Evolutionary conservation across 345 rosid species (phyloP).

Genomic region (Aquilaria malaccensis): DNA sequence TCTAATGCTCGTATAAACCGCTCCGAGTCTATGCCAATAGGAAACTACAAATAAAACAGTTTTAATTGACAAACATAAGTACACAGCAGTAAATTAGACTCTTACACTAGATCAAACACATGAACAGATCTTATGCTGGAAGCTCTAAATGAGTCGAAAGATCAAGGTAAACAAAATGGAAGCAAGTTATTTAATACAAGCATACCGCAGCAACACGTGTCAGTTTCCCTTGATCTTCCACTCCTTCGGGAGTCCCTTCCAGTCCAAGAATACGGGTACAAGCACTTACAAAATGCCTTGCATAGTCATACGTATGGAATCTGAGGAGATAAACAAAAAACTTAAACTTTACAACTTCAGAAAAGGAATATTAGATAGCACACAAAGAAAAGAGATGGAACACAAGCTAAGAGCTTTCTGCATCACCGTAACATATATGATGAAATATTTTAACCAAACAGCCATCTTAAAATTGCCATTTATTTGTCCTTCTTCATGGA

Average conservation of each 20-base stretch:
- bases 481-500: too few relatives aligned
- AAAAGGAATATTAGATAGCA: too few relatives aligned
- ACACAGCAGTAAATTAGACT: background rate
- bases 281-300: conserved; percentile 98
- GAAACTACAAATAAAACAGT: conserved; percentile 56
- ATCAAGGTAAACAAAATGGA: conserved; percentile 14
- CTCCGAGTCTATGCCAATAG: conserved; percentile 95
- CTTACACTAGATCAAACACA: conserved; percentile 1
- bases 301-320: conserved; percentile 97
- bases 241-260: conserved; percentile 99
- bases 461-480: too few relatives aligned
- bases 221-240: conserved; percentile 93
- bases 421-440: too few relatives aligned
- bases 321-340: conserved; percentile 29
- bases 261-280: conserved; percentile 99
- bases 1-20: conserved; percentile 84
- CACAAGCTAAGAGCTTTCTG: too few relatives aligned
- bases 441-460: too few relatives aligned
- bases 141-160: conserved; percentile 5
- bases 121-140: conserved; percentile 7
- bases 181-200: conserved; percentile 13
- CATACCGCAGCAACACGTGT: conserved; percentile 98
- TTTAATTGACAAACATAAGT: conserved; percentile 6
- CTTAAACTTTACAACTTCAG: background rate
- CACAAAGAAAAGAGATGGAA: too few relatives aligned